Base-by-base conservation (phyloP, 2,329 filamentous ascomycete species). In the Fusarium coffeatum region DNA sequence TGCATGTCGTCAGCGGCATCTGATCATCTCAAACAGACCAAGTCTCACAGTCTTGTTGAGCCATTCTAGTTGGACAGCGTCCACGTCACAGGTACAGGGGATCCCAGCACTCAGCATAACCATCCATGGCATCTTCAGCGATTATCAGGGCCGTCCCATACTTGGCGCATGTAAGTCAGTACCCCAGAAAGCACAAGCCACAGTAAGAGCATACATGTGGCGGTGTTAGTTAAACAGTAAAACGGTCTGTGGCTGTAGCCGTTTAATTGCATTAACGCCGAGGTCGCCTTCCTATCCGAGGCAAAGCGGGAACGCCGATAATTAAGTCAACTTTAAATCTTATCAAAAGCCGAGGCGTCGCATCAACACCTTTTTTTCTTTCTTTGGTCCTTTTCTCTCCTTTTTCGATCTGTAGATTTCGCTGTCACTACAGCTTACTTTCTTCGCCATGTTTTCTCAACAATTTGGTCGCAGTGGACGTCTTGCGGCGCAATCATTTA, bases 391-490 rank as follows among this genome's bases (percentile, higher is more conserved):
- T 43, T 20, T 18, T 23, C 41, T 30, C 40, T n/a, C 18, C 32
- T 55, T 50, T 27, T 48, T 55, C 16, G 22, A 48, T 40, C 46
- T 51, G n/a, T 55, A 43, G n/a, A 55, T 28, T 42, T 42, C 18
- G 28, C 40, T 34, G 11, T 30, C 37, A 57, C 25, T 41, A 58
- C 40, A 41, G 18, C 25, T 46, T 20, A 48, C 22, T 16, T 23
- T 46, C 20, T 16, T 37, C 43, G 57, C 22, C 40, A 75, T 75
- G 73, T 74, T 76, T 50, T 55, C 61, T 37, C 75, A 70, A 18
- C 68, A 72, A 47, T 51, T 76, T 59, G 62, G 69, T 61, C 77
- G 69, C 50, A 66, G 60, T 28, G 69, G 69, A 50, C 75, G 74
- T 30, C 70, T 72, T 40, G 53, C 75, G 22, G 69, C 70, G 59